Evolutionary conservation across 2,329 filamentous ascomycete species (phyloP).

Genomic region (Trichophyton equinum): DNA sequence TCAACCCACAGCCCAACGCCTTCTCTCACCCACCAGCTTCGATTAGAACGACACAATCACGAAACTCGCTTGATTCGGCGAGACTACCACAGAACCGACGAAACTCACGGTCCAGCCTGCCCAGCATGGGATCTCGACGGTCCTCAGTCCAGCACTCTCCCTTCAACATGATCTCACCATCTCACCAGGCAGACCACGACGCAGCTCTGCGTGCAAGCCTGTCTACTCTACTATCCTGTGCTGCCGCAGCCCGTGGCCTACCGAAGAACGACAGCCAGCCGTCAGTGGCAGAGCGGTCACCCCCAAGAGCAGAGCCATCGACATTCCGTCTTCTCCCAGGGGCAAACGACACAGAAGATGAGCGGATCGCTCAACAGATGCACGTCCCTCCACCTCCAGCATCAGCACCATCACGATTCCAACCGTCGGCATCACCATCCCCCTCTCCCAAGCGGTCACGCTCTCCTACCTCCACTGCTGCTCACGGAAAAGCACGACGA

Average conservation of each 20-base stretch:
- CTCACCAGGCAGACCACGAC: constrained; percentile 77
- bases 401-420: neutral
- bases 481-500: constrained; percentile 14
- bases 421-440: neutral
- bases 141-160: constrained; percentile 40
- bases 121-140: constrained; percentile 20
- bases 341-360: constrained; percentile 38
- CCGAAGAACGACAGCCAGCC: constrained; percentile 44
- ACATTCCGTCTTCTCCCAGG: constrained; percentile 49
- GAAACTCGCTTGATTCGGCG: constrained; percentile 35
- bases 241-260: constrained; percentile 72
- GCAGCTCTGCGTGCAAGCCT: constrained; percentile 82
- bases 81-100: constrained; percentile 25
- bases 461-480: constrained; percentile 14
- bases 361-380: constrained; percentile 13
- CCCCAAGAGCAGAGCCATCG: constrained; percentile 33
- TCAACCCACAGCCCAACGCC: constrained; percentile 81
- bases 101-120: constrained; percentile 28
- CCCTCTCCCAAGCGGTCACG: constrained; percentile 12
- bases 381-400: neutral
- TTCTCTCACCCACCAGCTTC: constrained; percentile 70
- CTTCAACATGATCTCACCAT: constrained; percentile 59
- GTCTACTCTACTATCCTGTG: constrained; percentile 91
- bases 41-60: constrained; percentile 35
- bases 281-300: constrained; percentile 12